Conservation (phyloP, 768 basidiomycete species). For the Mycena chlorophos region DNA sequence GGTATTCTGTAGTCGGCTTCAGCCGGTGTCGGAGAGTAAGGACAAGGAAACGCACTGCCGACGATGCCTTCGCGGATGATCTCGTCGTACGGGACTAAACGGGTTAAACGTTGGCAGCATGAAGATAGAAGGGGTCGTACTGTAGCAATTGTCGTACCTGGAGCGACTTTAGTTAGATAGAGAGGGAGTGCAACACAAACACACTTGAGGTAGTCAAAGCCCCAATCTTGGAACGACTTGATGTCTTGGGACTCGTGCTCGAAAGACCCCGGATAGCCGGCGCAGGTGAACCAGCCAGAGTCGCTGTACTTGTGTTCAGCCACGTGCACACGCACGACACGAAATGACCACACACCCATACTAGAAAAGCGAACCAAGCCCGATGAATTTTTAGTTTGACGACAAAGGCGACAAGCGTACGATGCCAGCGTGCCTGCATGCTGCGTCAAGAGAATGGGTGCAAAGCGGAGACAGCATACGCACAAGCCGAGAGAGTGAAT, state of each 20-base stretch:
- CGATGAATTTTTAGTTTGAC: background rate
- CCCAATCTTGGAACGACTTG: constrained; percentile 61
- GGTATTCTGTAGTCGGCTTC: constrained; percentile 43
- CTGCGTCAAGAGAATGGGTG: background rate
- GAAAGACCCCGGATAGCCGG: constrained; percentile 64
- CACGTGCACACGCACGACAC: too few species aligned
- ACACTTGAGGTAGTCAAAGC: constrained; percentile 67
- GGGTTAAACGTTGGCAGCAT: background rate
- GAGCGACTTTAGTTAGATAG: background rate
- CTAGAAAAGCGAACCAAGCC: background rate
- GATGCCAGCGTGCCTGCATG: constrained; percentile 43
- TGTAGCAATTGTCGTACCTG: constrained; percentile 52
- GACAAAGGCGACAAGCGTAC: constrained; percentile 21
- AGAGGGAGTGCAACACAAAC: background rate
- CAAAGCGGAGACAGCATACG: constrained; percentile 5
- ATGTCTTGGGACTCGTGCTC: constrained; percentile 59
- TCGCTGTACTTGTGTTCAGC: constrained; percentile 41
- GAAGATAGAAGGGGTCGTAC: background rate
- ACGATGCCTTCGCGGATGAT: constrained; percentile 56
- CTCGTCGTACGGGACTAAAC: constrained; percentile 55
- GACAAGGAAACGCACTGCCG: constrained; percentile 42
- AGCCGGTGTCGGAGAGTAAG: background rate
- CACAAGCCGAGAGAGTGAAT: constrained; percentile 63
- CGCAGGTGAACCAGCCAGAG: constrained; percentile 70
- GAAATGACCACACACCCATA: constrained; percentile 29